Evolutionary conservation across 2,329 filamentous ascomycete species (phyloP), one percentile per base, ranked within the genome.

Genomic region (Laburnicola sp.): DNA sequence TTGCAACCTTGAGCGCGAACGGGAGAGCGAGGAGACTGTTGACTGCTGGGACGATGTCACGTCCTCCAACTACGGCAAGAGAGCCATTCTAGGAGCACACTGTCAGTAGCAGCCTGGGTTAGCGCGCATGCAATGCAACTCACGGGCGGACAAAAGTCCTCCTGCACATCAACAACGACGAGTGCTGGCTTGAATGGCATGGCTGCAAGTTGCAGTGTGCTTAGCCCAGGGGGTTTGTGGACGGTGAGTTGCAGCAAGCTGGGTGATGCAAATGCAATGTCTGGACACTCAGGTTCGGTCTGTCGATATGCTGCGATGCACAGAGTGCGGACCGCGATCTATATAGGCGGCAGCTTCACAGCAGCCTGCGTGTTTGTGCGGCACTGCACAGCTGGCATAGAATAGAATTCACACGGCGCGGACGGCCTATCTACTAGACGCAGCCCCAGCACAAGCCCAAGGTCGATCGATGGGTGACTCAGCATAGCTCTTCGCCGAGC

Each of bases 141-240:
- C 76, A 94, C 91, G 9, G 92, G 91, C 52, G 89, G 89, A 72
- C 91, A 96, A 73, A 97, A 97, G 76, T 97, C 93, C 73, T 97
- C 88, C 74, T 97, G 94, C 67, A 96, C 81, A 73, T 97, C 92
- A 46, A 96, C 87, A 8, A 96, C 81, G 41, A 96, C 73, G 32
- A 87, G 73, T n/a, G 84, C 84, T 38, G 84, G 80, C 44, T 64
- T 68, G 56, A 69, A 73, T 16, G 63, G 31, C 66, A 69, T 69
- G 21, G 9, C 56, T 40, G 38, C 16, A 16, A 16, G 16, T 16
- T 16, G 16, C 16, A 16, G 16, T 16, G 16, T 16, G 16, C 16
- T 16, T 16, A 16, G 16, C 16, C 16, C 16, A 16, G 16, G 16
- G 16, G 16, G 16, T 16, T 16, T 16, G 16, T n/a, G 34, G 35